phyloP scores from a whole-genome alignment of 225 moss, liverwort and hornwort species.

The Pseudisothecium myosuroides region DNA sequence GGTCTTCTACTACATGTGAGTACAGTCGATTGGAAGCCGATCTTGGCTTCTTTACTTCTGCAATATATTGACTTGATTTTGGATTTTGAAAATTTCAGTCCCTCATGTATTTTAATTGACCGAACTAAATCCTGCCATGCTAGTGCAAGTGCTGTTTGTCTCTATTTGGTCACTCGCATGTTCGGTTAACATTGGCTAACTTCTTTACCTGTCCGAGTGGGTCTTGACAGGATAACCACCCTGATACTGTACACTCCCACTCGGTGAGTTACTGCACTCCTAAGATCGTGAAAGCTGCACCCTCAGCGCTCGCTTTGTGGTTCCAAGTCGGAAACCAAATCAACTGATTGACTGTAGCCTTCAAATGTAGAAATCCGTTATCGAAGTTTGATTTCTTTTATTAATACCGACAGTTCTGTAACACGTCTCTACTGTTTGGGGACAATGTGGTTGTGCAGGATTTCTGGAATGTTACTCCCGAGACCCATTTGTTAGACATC shows the following conservation, averaged over 20 bases:
- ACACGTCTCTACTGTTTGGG: background rate
- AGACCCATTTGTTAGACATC: background rate
- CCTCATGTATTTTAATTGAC: no score
- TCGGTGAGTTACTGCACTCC: background rate
- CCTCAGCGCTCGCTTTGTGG: background rate
- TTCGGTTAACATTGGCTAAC: background rate
- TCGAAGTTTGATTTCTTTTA: background rate
- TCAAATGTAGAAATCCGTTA: background rate
- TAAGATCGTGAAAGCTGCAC: background rate
- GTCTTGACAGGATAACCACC: background rate
- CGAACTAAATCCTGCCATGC: background rate
- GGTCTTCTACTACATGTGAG: slow-evolving; percentile 2
- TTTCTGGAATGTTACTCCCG: slow-evolving; percentile 34
- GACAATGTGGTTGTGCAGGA: background rate
- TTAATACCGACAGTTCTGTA: background rate
- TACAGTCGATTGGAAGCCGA: background rate
- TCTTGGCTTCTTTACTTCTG: background rate
- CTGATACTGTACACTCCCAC: slow-evolving; percentile 2
- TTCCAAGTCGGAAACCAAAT: background rate
- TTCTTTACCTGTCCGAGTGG: background rate
- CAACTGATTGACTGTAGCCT: background rate
- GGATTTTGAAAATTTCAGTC: background rate
- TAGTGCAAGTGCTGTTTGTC: background rate
- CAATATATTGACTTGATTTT: background rate
- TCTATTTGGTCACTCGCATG: background rate